These are phyloP conservation scores for Trichosporon faecale DNA, from an alignment of 1,284 basidiomycete species.

Conservation along the genomic window DNA sequence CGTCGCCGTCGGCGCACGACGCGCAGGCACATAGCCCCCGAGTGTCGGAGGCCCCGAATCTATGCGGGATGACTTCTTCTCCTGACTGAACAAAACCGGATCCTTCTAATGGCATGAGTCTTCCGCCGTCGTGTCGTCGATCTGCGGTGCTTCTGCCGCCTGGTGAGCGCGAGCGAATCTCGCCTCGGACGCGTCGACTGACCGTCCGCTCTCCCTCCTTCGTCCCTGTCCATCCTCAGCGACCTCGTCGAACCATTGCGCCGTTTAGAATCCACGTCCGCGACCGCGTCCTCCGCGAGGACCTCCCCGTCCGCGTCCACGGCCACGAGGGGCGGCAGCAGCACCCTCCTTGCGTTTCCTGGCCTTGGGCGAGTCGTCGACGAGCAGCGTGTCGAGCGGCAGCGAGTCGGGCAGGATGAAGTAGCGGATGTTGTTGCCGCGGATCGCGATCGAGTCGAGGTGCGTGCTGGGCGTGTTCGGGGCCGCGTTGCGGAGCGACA, in stretches of 20 bases:
- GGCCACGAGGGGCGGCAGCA: conserved; percentile 34
- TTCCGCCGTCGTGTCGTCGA: neutral
- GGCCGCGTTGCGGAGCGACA: conserved; percentile 76
- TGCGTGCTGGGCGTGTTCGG: conserved; percentile 53
- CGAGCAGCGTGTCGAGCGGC: conserved; percentile 90
- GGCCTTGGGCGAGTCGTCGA: conserved; percentile 96
- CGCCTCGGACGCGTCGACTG: neutral
- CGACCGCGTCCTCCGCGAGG: conserved; percentile 36
- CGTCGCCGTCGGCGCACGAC: conserved; percentile 1
- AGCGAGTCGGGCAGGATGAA: conserved; percentile 94
- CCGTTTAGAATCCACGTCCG: conserved; percentile 39
- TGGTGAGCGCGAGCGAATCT: neutral
- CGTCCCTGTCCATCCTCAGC: neutral
- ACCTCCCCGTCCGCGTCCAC: conserved; percentile 39
- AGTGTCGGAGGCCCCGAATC: neutral
- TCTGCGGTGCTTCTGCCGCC: neutral
- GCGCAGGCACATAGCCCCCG: neutral
- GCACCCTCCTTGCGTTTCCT: conserved; percentile 62
- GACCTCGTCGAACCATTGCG: no score
- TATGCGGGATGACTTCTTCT: conserved; percentile 6
- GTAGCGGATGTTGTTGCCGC: conserved; percentile 80
- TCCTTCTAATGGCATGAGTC: neutral
- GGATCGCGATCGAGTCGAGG: conserved; percentile 83
- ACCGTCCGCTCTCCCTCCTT: neutral
- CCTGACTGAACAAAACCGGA: neutral